Conservation (phyloP, 345 rosid species). For the Euphorbia peplus region DNA sequence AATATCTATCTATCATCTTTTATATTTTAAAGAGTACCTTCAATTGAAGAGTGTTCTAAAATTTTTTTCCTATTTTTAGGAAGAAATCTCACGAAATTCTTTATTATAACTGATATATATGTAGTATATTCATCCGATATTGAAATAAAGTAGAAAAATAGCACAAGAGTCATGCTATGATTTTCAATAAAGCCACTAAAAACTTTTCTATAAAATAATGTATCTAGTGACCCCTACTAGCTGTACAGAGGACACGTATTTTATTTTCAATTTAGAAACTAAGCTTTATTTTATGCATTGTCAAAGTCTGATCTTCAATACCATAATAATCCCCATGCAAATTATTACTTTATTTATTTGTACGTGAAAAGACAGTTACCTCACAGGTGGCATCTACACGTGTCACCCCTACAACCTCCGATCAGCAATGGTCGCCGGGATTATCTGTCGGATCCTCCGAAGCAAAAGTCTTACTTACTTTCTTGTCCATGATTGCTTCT, state of each 20-base stretch:
- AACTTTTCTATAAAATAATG: not conserved
- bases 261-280: not conserved
- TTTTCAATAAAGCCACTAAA: conserved; percentile 24
- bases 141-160: conserved; percentile 13
- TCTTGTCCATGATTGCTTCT: not conserved
- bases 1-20: too few species aligned
- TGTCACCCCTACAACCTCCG: conserved; percentile 19
- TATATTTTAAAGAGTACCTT: too few species aligned
- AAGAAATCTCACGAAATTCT: too few species aligned
- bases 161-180: conserved; percentile 41
- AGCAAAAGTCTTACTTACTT: conserved; percentile 15
- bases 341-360: conserved; percentile 30
- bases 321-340: conserved; percentile 37
- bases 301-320: conserved; percentile 27
- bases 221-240: conserved; percentile 13
- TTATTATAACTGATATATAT: too few species aligned
- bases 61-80: too few species aligned
- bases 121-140: conserved; percentile 2
- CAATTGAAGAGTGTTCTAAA: too few species aligned
- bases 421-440: conserved; percentile 25
- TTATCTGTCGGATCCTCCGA: conserved; percentile 29
- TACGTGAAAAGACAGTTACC: conserved; percentile 24
- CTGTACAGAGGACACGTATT: conserved; percentile 22
- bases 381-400: conserved; percentile 39
- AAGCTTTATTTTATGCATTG: not conserved